Evolutionary conservation across 2,329 filamentous ascomycete genomes (phyloP).

Genomic region (Thelonectria rubi): DNA sequence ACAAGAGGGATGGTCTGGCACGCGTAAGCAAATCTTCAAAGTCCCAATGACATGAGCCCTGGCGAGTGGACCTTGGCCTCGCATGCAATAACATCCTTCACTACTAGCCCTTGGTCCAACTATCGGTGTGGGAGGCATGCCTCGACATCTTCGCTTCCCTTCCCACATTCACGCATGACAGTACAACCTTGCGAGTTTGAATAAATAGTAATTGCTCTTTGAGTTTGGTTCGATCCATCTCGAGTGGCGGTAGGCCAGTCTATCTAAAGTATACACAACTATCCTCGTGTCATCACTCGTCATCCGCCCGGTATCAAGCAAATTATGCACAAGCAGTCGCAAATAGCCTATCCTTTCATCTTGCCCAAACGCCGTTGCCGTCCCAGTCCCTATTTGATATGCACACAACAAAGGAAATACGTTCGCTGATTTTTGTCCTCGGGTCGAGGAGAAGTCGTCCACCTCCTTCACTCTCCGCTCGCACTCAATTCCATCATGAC

Average conservation of each 20-base stretch:
- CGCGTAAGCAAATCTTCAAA: neutral
- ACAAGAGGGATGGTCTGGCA: neutral
- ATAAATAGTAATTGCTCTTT: conserved; percentile 15
- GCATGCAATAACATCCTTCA: too few relatives aligned
- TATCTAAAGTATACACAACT: conserved; percentile 43
- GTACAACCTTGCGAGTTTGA: neutral
- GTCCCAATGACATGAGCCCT: neutral
- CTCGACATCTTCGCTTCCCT: too few relatives aligned
- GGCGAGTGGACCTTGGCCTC: too few relatives aligned
- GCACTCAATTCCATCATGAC: neutral
- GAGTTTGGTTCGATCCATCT: conserved; percentile 35
- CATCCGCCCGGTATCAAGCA: conserved; percentile 36
- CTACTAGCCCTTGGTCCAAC: too few relatives aligned
- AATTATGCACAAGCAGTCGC: conserved; percentile 37
- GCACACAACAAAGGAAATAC: conserved; percentile 37
- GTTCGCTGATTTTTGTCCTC: conserved; percentile 37
- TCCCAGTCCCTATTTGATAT: conserved; percentile 34
- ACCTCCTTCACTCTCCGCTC: neutral
- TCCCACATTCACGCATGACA: neutral
- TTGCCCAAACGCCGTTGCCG: conserved; percentile 38
- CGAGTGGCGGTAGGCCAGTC: conserved; percentile 41
- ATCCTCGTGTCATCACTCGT: conserved; percentile 42
- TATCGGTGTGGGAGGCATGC: too few relatives aligned
- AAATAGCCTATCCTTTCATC: conserved; percentile 30
- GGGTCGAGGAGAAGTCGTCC: conserved; percentile 17